Evolutionary conservation across 495 filamentous ascomycete genomes (phyloP).

Genomic region (Schizothecium vesticola): DNA sequence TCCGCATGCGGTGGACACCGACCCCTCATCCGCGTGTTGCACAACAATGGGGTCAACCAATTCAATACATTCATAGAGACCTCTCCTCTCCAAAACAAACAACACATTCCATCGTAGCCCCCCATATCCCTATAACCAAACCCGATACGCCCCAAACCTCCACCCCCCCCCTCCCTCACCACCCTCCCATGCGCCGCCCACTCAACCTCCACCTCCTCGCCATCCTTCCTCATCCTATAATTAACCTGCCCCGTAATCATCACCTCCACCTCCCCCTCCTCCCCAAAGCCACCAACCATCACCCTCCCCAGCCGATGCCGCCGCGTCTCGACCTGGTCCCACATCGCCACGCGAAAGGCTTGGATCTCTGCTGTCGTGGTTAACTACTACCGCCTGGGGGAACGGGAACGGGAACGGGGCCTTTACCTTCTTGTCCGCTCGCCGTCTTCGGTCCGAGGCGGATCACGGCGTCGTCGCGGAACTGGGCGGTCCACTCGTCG

Average conservation of each 20-base stretch:
- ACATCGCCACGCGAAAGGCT: slow-evolving; percentile 21
- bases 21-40: neutral
- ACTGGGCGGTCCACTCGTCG: slow-evolving; percentile 37
- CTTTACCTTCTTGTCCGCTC: slow-evolving; percentile 26
- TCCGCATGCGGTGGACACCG: neutral
- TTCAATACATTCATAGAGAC: neutral
- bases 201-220: slow-evolving; percentile 5
- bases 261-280: slow-evolving; percentile 21
- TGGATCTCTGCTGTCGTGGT: slow-evolving; percentile 18
- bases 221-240: slow-evolving; percentile 15
- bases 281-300: slow-evolving; percentile 23
- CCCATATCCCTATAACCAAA: slow-evolving; percentile 13
- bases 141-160: slow-evolving; percentile 12
- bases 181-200: slow-evolving; percentile 24
- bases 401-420: neutral
- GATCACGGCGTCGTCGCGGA: slow-evolving; percentile 29
- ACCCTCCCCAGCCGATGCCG: slow-evolving; percentile 29
- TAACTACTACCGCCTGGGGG: neutral
- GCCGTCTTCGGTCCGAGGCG: slow-evolving; percentile 30
- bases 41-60: neutral
- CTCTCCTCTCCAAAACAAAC: neutral
- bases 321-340: slow-evolving; percentile 24
- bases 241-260: slow-evolving; percentile 32
- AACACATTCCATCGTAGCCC: too few relatives aligned
- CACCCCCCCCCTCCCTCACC: slow-evolving; percentile 13